Conservation (phyloP, 306 rosid species). For the Cyamopsis tetragonoloba region DNA sequence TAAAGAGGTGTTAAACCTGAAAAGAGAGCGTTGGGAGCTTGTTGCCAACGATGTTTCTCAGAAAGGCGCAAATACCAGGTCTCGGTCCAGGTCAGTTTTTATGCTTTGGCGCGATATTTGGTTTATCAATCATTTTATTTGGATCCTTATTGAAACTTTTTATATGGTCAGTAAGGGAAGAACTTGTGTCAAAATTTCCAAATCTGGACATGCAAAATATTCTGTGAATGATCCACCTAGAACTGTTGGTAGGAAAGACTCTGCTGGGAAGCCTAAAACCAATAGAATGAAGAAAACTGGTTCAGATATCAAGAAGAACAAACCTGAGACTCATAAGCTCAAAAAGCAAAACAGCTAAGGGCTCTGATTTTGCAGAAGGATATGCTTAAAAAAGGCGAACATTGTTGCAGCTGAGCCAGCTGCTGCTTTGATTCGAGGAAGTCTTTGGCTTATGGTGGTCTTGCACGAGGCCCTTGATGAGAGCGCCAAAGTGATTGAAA, state of each 20-base stretch:
- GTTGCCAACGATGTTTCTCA: constrained; percentile 29
- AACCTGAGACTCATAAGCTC: background rate
- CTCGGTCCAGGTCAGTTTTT: constrained; percentile 30
- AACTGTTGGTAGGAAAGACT: background rate
- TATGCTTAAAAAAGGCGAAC: background rate
- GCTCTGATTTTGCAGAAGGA: background rate
- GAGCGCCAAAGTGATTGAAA: constrained; percentile 77
- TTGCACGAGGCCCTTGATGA: constrained; percentile 77
- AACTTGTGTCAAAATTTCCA: constrained; percentile 23
- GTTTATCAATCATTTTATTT: background rate
- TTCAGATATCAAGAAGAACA: constrained; percentile 2
- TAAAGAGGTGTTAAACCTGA: constrained; percentile 53
- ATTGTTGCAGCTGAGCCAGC: constrained; percentile 36
- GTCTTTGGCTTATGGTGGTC: constrained; percentile 82
- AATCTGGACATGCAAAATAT: constrained; percentile 1
- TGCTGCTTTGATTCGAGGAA: constrained; percentile 45
- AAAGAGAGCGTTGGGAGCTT: constrained; percentile 50
- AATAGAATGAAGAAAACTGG: constrained; percentile 20
- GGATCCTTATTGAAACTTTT: constrained; percentile 3
- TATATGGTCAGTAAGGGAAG: constrained; percentile 23
- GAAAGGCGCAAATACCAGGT: constrained; percentile 20
- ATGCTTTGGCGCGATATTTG: background rate
- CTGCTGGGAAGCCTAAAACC: constrained; percentile 17
- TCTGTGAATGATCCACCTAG: constrained; percentile 18
- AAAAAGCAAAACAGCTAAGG: background rate